Base-by-base conservation (phyloP, 2,329 filamentous ascomycete genomes). In the Neobulgaria alba region DNA sequence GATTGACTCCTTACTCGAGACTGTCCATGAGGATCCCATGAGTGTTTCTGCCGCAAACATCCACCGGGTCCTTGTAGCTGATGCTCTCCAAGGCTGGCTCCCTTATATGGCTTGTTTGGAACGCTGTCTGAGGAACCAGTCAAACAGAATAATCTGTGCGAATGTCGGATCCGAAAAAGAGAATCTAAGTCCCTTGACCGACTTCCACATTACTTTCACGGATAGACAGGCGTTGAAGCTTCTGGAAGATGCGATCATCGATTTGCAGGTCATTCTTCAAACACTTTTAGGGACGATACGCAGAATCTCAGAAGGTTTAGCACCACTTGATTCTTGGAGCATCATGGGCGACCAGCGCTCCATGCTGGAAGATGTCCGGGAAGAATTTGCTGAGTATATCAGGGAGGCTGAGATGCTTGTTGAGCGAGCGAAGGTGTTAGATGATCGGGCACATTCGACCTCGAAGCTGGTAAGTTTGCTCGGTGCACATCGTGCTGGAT, bases 81-180 rank as follows among this genome's bases (percentile, higher is more conserved):
- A 48, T 26, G 43, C 40, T 12, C 36, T 49, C n/a, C 40, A 31
- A 21, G 43, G 41, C 5, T 54, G 50, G 51, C 19, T 23, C 10
- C 45, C 45, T 17, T 54, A 54, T 33, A 52, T 54, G 38, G 36
- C 42, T 33, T 37, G 34, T 16, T 18, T 54, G 12, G 46, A 54
- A 32, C 23, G 29, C 1, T 20, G 31, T n/a, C 15, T 52, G 2
- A 45, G 41, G 12, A 33, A 41, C 10, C 40, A 42, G 41, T 48
- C 47, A 3, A 31, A 51, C 16, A 29, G 29, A 2, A 40, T 49
- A 9, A 34, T 43, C 4, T 10, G 41, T 3, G 42, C 46, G 5
- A 31, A 23, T 1, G 46, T 49, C 5, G 37, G 41, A 10, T 15
- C n/a, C 3, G 30, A 49, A 5, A 48, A 38, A 31, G 46, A 38